Evolutionary conservation across 2,329 filamentous ascomycete genomes (phyloP), one percentile per base, ranked within the genome.

Genomic region (Mycogone perniciosa): DNA sequence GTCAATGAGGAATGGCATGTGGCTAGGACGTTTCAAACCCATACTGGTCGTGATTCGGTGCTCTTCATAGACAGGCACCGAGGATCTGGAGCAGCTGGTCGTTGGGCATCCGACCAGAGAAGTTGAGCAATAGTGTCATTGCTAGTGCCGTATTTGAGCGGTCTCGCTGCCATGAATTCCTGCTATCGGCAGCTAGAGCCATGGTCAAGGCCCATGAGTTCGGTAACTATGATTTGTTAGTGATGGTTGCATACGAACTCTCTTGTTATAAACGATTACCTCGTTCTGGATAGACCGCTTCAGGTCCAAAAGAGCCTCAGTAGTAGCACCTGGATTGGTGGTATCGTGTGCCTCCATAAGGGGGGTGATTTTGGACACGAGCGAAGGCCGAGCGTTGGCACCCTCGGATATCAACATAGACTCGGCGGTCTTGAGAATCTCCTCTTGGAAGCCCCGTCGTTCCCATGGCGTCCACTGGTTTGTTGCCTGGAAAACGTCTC

Each of bases 181-280:
- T 44, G 30, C 48, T 52, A 2, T 57, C 54, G 3, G 53, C 41
- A 4, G 55, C 58, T 37, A 64, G 48, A 4, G 60, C 57, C 55
- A 58, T 59, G 9, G 58, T 56, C 31, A 64, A 39, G 5, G 59
- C 54, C 63, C 63, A 65, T 0, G 60, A 55, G 33, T 58, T 60
- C 1, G 63, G 62, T 1, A 60, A 33, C 60, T 63, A 30, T 20
- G 5, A 2, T 13, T 35, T 13, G 34, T 53, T 26, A 50, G 38
- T 7, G 27, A 10, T 31, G 31, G 30, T 26, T 7, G 3, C 7
- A 33, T 20, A 20, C 20, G 20, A 20, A 20, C 20, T 20, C 20
- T 20, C 20, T 20, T 20, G 20, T 20, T 20, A 20, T 20, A 20
- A 20, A 20, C 20, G 40, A 57, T 52, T 44, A 63, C 61, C 56